Percentiles rank a stretch among this genome's conserved stretches.
Evolutionary conservation across 2,329 filamentous ascomycete species (phyloP).

Genomic region (Karstenula rhodostoma): DNA sequence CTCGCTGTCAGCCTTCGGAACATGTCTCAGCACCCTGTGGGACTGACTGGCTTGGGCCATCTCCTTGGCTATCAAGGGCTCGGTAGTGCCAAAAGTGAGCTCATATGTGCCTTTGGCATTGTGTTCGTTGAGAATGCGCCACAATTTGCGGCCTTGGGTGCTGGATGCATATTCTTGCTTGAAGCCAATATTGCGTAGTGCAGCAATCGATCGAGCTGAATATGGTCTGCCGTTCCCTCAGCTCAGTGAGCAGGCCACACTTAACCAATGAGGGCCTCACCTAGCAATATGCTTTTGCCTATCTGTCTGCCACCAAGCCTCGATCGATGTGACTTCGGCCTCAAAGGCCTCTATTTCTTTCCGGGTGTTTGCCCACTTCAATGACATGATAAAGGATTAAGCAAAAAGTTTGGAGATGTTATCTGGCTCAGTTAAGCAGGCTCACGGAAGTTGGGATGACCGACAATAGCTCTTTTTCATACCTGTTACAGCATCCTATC

Average conservation of each 20-base stretch:
- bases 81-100: constrained; percentile 51
- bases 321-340: constrained; percentile 42
- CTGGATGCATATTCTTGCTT: constrained; percentile 40
- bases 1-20: not conserved
- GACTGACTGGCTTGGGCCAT: not conserved
- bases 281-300: constrained; percentile 25
- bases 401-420: too few species aligned
- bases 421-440: too few species aligned
- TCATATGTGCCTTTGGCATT: constrained; percentile 46
- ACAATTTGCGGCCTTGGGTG: constrained; percentile 49
- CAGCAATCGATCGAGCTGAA: constrained; percentile 44
- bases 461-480: too few species aligned
- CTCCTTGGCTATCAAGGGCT: constrained; percentile 51
- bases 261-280: not conserved
- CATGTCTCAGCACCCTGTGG: not conserved
- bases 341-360: constrained; percentile 42
- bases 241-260: not conserved
- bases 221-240: constrained; percentile 38
- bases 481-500: not conserved
- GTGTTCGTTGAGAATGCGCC: constrained; percentile 47
- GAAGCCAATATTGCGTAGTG: constrained; percentile 40
- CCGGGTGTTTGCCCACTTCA: not conserved
- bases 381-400: not conserved
- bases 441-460: too few species aligned
- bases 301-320: constrained; percentile 44